Conservation (phyloP, 2,329 filamentous ascomycete species). For the Neofusicoccum parvum region DNA sequence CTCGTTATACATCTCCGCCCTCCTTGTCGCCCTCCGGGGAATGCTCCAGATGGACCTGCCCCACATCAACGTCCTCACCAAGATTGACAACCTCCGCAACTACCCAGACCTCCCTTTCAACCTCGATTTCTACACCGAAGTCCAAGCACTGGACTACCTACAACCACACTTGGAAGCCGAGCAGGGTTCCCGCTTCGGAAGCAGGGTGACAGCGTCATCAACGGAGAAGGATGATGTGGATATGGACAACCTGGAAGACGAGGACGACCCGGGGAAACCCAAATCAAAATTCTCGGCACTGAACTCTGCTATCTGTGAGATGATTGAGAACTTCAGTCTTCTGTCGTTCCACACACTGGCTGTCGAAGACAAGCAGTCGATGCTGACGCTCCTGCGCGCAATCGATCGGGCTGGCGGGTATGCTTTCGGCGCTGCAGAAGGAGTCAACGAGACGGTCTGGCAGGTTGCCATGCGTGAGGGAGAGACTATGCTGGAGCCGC, state of each 20-base stretch:
- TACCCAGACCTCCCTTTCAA: slow-evolving; percentile 92
- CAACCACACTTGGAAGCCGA: slow-evolving; percentile 80
- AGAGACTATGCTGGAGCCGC: slow-evolving; percentile 71
- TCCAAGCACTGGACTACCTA: slow-evolving; percentile 86
- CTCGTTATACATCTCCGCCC: slow-evolving; percentile 90
- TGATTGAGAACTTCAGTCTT: slow-evolving; percentile 87
- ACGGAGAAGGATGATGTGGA: slow-evolving; percentile 11
- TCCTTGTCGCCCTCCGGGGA: slow-evolving; percentile 87
- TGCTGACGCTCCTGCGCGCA: slow-evolving; percentile 86
- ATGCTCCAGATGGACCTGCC: slow-evolving; percentile 99
- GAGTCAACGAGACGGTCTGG: slow-evolving; percentile 96
- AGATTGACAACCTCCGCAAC: slow-evolving; percentile 89
- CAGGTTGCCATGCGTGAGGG: slow-evolving; percentile 84
- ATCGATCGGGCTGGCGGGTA: slow-evolving; percentile 94
- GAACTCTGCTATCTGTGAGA: slow-evolving; percentile 81
- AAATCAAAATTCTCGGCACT: slow-evolving; percentile 74
- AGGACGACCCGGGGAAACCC: slow-evolving; percentile 23
- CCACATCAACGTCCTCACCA: slow-evolving; percentile 93
- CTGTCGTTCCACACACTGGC: slow-evolving; percentile 92
- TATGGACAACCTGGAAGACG: slow-evolving; percentile 1
- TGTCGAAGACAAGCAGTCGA: slow-evolving; percentile 94
- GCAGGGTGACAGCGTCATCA: background rate
- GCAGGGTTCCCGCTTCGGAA: slow-evolving; percentile 42
- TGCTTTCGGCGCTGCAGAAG: slow-evolving; percentile 82
- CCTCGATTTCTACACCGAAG: slow-evolving; percentile 95